Base-by-base conservation (phyloP, 176 grass and related monocot genomes). In the Aegilops speltoides region DNA sequence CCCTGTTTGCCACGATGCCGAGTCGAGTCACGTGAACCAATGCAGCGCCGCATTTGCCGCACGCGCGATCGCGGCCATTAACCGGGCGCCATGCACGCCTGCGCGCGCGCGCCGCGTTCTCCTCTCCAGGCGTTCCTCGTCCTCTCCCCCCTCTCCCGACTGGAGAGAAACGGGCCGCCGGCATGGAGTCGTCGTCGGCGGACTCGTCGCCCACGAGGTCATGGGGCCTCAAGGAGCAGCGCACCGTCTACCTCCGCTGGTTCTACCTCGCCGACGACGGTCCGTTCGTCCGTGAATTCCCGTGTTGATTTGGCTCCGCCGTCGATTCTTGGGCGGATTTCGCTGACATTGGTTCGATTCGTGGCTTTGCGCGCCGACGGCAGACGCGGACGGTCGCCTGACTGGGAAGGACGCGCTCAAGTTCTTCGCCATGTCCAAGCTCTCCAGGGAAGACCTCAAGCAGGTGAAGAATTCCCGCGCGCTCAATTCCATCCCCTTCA, bases 351-450 rank as follows among this genome's bases (percentile, higher is more conserved):
- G 29, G 1, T 48, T 14, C 29, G 26, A 0, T 29, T n/a, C n/a
- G n/a, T 28, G 6, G 10, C 19, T 8, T 22, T 23, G 10, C 48
- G 13, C 9, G 4, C 7, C 0, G 33, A 12, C 2, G 5, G 71
- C 12, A 93, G 97, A 98, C 70, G 92, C 87, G 6, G 93, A 98
- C 64, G 93, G 96, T 3, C 93, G 93, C 7, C 82, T 96, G 26
- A 93, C 90, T n/a, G 92, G 96, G 81, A 90, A 73, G 7, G 94
- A 98, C 43, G 94, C 96, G 28, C 88, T 98, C 88, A 94, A 91
- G 87, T 96, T 93, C 88, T 96, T 98, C 85, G 88, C 91, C 25
- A 96, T 93, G 94, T 98, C 93, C 43, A 94, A 91, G 31, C 92
- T 98, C 83, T 96, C 93, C 48, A 85, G 89, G 34, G 59, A 87